Evolutionary conservation across 176 grass and related monocot genomes (phyloP), one percentile per base, ranked within the genome.

Genomic region (Musa acuminata): DNA sequence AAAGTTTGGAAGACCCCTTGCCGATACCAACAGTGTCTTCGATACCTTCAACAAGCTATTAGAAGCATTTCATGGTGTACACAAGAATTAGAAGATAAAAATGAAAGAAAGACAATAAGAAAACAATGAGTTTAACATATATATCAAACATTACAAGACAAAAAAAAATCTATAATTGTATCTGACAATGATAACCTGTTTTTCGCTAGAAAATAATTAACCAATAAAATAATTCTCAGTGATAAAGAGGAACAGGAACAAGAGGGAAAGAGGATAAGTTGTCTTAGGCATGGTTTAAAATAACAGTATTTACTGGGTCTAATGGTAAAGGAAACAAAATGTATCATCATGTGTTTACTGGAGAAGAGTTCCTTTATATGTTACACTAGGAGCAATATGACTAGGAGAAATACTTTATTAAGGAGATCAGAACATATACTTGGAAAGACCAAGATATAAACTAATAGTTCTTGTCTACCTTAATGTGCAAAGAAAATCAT

Each of bases 1-100:
- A 99, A 68, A 99, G 78, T 76, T 82, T 87, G 73, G 90, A 82
- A 55, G 84, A 52, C 1, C 94, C 90, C 78, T 91, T 92, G 49
- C 94, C 94, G 19, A 88, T 17, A 64, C 90, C 84, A 13, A 93
- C 67, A 51, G 77, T 67, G 4, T 91, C 90, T 86, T 91, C 88
- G 63, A 98, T 78, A 64, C 90, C 94, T 72, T 87, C 86, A 74
- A 91, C 87, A 29, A 98, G 77, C 94, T 98, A 48, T 8, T 79
- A 59, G 10, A 65, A 51, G 60, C 11, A 19, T 22, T 64, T 8
- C n/a, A 49, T 13, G 8, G 13, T 14, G 8, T 2, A 67, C 26
- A 53, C 51, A 79, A 49, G 58, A 75, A 16, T 64, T 20, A 75
- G 69, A 71, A 58, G 8, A 72, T 62, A 64, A 19, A 80, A 52